Evolutionary conservation across 768 basidiomycete genomes (phyloP), one percentile per base, ranked within the genome.

Genomic region (Mycena vitilis): DNA sequence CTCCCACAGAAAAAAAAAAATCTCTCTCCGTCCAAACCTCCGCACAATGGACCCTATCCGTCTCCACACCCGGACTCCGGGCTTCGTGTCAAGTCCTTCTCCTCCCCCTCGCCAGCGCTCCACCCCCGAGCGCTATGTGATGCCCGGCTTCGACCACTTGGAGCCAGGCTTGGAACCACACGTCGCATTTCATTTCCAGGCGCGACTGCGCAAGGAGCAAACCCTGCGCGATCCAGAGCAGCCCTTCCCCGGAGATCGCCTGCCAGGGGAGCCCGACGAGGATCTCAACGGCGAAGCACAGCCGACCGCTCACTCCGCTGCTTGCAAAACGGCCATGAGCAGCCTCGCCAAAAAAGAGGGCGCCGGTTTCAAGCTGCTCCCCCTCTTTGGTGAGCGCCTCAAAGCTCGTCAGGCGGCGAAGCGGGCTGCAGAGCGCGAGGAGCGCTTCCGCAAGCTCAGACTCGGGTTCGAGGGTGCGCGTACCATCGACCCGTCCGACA

Each of bases 381-480:
- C 36, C 5, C n/a, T n/a, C n/a, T n/a, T n/a, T n/a, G n/a, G n/a
- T n/a, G 55, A 38, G 38, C 55, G 40, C 6, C 55, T 23, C 55
- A 42, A 44, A 13, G 38, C 20, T n/a, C 55, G 55, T 15, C n/a
- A 20, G 38, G 5, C 6, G 25, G 40, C 40, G 4, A 38, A 22
- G 22, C 15, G 20, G 4, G 40, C 55, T 1, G 55, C 37, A 9
- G 40, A 57, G 11, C 55, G 55, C 38, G 38, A 57, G 16, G 25
- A 40, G 13, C 55, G 55, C 16, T 57, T 57, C 42, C 55, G 55
- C n/a, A n/a, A 38, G 10, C 12, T 57, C 12, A 38, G 44, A 40
- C 10, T 18, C 25, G 20, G 5, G 7, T 23, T 22, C 38, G 2
- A 30, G 36, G 36, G 36, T 20, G 2, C 3, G 13, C 53, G 53